Base-by-base conservation (phyloP, 2,329 filamentous ascomycete species). In the Harringtonia lauricola region DNA sequence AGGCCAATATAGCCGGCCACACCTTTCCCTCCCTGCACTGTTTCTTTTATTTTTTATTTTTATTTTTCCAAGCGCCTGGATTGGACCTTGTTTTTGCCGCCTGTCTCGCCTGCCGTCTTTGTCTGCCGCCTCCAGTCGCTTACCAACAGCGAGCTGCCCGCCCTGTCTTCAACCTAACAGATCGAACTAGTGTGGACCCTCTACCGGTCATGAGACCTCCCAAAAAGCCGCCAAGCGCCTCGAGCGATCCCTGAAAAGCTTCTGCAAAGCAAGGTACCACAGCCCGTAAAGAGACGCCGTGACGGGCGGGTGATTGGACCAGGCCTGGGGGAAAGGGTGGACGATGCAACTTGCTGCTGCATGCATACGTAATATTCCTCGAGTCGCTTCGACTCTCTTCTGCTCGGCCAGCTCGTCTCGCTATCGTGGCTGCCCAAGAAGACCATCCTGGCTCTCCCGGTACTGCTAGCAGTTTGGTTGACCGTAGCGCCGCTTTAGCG, bases 181-280 rank as follows among this genome's bases (percentile, higher is more conserved):
- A 49, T 45, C 42, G 43, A 37, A 47, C 36, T 43, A 43, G 40
- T 36, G 44, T 26, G 30, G 31, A 24, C 34, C 38, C 12, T 13
- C 29, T 26, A 19, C 18, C 24, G 48, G 48, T 50, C 48, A 50
- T 50, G 48, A 48, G 48, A 50, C 48, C 48, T 40, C 41, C 36
- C 8, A 46, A 43, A 45, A 42, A 39, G 33, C 38, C 38, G 39
- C 36, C 36, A 41, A 41, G 33, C 15, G 26, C 19, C 29, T 45
- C 36, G 31, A 43, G 41, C 37, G 40, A 45, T 45, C 45, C 42
- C 40, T 44, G 41, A 41, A 30, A 46, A 36, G 30, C 40, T 42
- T 42, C 40, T 28, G 19, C 30, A 44, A 39, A 34, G 36, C 36
- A 34, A 47, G 46, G 46, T 47, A 47, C 46, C 42, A 40, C 42